Percentiles rank a stretch among this genome's conserved stretches.
Evolutionary conservation across 495 filamentous ascomycete genomes (phyloP).

Genomic region (Pseudotulostoma volvatum): DNA sequence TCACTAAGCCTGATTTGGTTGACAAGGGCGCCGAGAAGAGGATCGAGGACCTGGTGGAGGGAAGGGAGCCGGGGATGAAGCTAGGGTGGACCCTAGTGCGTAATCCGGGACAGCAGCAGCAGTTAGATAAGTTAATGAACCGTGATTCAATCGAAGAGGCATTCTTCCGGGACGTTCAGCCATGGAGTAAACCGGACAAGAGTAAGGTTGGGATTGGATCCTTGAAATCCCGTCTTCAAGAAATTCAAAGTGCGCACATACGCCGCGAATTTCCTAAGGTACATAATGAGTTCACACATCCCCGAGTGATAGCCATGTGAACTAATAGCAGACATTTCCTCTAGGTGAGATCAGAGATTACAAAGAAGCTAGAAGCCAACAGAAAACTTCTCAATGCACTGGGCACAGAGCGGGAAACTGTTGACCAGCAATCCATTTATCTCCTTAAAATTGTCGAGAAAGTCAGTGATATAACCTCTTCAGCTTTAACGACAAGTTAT

Average conservation of each 20-base stretch:
- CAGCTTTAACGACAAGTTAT: slow-evolving; percentile 27
- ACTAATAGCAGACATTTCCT: no score
- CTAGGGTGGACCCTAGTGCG: slow-evolving; percentile 42
- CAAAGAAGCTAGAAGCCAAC: slow-evolving; percentile 14
- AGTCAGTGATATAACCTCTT: slow-evolving; percentile 21
- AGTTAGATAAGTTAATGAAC: no score
- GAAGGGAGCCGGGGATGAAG: slow-evolving; percentile 21
- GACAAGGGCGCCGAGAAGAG: slow-evolving; percentile 28
- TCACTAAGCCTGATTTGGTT: slow-evolving; percentile 46
- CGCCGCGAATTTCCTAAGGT: slow-evolving; percentile 34
- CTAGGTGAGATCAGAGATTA: no score
- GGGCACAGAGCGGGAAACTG: slow-evolving; percentile 23
- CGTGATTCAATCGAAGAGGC: no score
- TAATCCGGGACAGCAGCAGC: slow-evolving; percentile 34
- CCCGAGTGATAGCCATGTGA: no score
- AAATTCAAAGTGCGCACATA: slow-evolving; percentile 29
- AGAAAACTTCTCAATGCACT: slow-evolving; percentile 18
- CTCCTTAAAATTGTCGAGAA: slow-evolving; percentile 21
- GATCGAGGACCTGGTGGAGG: slow-evolving; percentile 30
- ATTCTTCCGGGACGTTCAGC: no score
- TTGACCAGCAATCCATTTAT: slow-evolving; percentile 23
- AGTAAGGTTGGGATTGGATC: slow-evolving; percentile 33
- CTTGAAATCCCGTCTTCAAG: slow-evolving; percentile 24
- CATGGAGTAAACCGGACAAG: slow-evolving; percentile 29
- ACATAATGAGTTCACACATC: no score